These are phyloP conservation scores for Microdochium nivale DNA, from an alignment of 2,329 filamentous ascomycete genomes.

Conservation along the genomic window DNA sequence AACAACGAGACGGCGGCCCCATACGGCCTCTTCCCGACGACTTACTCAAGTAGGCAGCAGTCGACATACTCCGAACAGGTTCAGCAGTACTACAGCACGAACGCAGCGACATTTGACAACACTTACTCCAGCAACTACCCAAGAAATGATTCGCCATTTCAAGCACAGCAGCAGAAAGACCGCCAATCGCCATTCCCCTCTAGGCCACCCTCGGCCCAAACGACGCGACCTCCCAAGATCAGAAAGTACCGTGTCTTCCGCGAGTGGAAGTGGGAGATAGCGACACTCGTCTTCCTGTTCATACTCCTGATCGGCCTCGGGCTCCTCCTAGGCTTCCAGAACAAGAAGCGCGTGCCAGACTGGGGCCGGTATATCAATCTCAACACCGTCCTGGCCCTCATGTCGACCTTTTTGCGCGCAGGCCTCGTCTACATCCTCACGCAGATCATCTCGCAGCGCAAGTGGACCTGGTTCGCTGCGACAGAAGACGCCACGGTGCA, in stretches of 20 bases:
- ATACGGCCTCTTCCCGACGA: neutral
- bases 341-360: neutral
- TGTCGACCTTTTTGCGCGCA: neutral
- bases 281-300: neutral
- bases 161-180: neutral
- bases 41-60: neutral
- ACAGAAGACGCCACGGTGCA: neutral
- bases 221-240: neutral
- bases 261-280: neutral
- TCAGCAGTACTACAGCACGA: no score
- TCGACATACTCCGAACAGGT: neutral
- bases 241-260: neutral
- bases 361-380: neutral
- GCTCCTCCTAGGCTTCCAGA: neutral
- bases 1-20: neutral
- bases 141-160: no score
- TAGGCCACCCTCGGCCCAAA: neutral
- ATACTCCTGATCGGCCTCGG: neutral
- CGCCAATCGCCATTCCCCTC: neutral
- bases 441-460: neutral
- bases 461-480: neutral
- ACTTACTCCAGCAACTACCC: no score
- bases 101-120: no score
- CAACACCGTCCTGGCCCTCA: neutral
- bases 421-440: neutral